A percentile compares a stretch with the other conserved stretches of the same genome.
These are phyloP conservation scores for Saksenaea oblongispora DNA, from an alignment of 371 early-diverging fungal species.

Conservation along the genomic window DNA sequence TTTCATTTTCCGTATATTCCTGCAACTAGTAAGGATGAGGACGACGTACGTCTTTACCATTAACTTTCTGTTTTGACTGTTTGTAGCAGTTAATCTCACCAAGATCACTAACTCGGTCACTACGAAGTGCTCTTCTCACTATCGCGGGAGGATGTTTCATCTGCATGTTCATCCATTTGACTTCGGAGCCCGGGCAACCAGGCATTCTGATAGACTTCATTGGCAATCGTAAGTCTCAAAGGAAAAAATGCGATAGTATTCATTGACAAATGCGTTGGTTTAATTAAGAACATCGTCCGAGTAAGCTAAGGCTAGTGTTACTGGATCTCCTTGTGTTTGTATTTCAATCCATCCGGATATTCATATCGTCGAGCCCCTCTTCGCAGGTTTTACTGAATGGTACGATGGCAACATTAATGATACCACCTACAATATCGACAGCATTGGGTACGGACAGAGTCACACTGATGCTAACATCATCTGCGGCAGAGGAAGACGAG, in stretches of 20 bases:
- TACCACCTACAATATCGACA: constrained; percentile 27
- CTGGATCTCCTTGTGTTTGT: constrained; percentile 36
- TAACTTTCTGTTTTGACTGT: not conserved
- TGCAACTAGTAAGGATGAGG: constrained; percentile 34
- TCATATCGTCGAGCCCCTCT: constrained; percentile 42
- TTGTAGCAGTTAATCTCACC: constrained; percentile 37
- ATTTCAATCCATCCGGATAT: constrained; percentile 37
- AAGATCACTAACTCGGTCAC: constrained; percentile 26
- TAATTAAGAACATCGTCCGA: constrained; percentile 29
- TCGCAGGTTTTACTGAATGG: constrained; percentile 31
- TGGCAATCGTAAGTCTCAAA: constrained; percentile 37
- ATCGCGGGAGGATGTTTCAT: constrained; percentile 28
- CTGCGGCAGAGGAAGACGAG: constrained; percentile 10
- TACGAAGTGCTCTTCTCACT: constrained; percentile 36
- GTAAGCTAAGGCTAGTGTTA: constrained; percentile 25
- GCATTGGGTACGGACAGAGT: constrained; percentile 35
- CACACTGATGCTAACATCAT: constrained; percentile 33
- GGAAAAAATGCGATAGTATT: not conserved
- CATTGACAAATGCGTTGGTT: not conserved
- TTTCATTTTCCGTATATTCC: constrained; percentile 31
- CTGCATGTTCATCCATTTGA: constrained; percentile 34
- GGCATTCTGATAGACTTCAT: constrained; percentile 51
- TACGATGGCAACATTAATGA: constrained; percentile 24
- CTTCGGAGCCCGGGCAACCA: constrained; percentile 39
- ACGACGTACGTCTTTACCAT: no score